These are phyloP conservation scores for Lantana camara DNA, from an alignment of 257 asterid genomes.

Conservation along the genomic window DNA sequence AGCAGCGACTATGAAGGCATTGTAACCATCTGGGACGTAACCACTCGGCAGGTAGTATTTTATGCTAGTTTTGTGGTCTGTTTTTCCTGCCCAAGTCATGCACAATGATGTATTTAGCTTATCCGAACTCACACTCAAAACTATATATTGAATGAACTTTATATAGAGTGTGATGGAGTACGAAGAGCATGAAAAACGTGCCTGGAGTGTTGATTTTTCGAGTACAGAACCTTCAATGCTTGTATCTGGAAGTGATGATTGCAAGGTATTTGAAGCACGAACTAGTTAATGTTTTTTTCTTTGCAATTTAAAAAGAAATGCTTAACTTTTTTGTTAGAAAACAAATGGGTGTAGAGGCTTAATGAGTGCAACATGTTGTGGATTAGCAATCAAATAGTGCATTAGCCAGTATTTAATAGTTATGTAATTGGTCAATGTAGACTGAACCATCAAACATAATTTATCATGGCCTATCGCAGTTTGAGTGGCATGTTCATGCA, in stretches of 20 bases:
- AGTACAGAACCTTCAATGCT: constrained; percentile 85
- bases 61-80: constrained; percentile 14
- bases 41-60: constrained; percentile 75
- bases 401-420: no score
- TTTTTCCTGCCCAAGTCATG: constrained; percentile 13
- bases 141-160: constrained; percentile 13
- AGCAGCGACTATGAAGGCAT: constrained; percentile 95
- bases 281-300: not conserved
- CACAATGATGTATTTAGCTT: constrained; percentile 7
- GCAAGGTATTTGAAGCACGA: constrained; percentile 58
- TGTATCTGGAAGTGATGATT: constrained; percentile 91
- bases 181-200: constrained; percentile 95
- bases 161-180: constrained; percentile 87
- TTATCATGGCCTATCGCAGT: no score
- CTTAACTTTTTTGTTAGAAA: not conserved
- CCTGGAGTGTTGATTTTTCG: constrained; percentile 95
- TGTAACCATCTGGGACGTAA: constrained; percentile 89
- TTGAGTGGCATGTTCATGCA: no score
- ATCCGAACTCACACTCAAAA: constrained; percentile 16
- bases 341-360: not conserved
- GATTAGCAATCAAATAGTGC: not conserved
- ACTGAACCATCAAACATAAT: no score
- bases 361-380: not conserved
- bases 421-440: no score
- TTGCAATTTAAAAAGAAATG: not conserved